These are phyloP conservation scores for Populus deltoides DNA, from an alignment of 345 rosid genomes.

Conservation along the genomic window DNA sequence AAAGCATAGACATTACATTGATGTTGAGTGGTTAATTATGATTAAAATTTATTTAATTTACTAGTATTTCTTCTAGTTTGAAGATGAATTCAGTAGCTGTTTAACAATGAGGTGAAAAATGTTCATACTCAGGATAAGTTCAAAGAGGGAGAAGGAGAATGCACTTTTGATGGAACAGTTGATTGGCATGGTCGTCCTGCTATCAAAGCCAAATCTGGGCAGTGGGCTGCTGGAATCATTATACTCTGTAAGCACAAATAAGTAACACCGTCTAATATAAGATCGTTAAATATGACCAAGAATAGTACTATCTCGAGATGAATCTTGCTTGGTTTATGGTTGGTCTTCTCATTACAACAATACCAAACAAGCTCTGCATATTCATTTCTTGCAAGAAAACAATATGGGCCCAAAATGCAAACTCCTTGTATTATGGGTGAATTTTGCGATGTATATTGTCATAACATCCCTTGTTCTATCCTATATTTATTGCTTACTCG, in stretches of 20 bases:
- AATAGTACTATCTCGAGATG: neutral
- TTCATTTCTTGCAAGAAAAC: neutral
- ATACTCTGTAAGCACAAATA: slow-evolving; percentile 57
- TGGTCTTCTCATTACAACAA: neutral
- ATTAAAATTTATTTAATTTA: neutral
- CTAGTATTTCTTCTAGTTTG: too few species aligned
- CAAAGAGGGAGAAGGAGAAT: slow-evolving; percentile 43
- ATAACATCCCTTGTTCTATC: neutral
- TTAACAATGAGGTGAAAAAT: neutral
- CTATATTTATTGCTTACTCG: slow-evolving; percentile 12
- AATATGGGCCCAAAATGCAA: neutral
- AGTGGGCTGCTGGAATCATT: slow-evolving; percentile 79
- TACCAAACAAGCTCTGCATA: too few species aligned
- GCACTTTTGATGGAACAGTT: slow-evolving; percentile 70
- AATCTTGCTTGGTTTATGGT: neutral
- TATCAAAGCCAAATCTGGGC: slow-evolving; percentile 57
- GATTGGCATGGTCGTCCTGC: slow-evolving; percentile 74
- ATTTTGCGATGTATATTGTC: neutral
- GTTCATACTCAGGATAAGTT: slow-evolving; percentile 27
- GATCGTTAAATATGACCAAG: too few species aligned
- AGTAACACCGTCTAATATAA: neutral
- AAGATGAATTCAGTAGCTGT: neutral
- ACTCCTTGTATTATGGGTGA: neutral
- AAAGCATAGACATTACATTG: neutral
- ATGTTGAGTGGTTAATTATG: neutral